Evolutionary conservation across 805 yeast genomes (phyloP), one percentile per base, ranked within the genome.

Genomic region (Tetrapisispora namnaoensis): DNA sequence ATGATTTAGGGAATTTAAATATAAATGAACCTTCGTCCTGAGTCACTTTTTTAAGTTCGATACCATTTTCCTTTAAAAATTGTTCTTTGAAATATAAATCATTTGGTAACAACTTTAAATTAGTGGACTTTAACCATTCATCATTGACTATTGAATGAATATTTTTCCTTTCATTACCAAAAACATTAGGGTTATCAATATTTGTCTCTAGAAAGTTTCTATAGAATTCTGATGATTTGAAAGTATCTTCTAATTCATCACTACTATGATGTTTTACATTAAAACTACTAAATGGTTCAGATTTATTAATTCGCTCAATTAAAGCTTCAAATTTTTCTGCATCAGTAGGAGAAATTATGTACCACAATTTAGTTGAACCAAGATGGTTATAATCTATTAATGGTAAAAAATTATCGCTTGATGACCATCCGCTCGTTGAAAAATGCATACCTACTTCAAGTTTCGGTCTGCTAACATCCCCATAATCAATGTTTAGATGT

Each of bases 21-120:
- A 84, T 65, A 48, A 73, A 71, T 35, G 83, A 85, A 1, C 86
- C 86, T 0, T 82, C 79, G 37, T 69, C 70, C 59, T 83, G 90
- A n/a, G 71, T 59, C 0, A 76, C 65, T 6, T 75, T 71, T 41
- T 70, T 66, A 24, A 70, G 75, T 4, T 59, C 65, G 18, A 83
- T 80, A 0, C 80, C 82, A 32, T 72, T 55, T 20, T 68, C 63
- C n/a, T 55, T 51, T n/a, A 83, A 61, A 28, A 68, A 53, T 10
- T 69, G 65, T 0, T 86, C 84, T 0, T 80, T 68, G 4, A 82
- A 52, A 74, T 76, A 52, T 42, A 57, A 18, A 57, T 54, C 49
- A 48, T 37, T 42, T 4, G 46, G 44, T 30, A 37, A 14, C 7
- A 21, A n/a, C 34, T 57, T 60, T 32, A 44, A 27, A 6, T 55